Evolutionary conservation across 2,329 filamentous ascomycete genomes (phyloP).

Genomic region (Aspergillus sergii): DNA sequence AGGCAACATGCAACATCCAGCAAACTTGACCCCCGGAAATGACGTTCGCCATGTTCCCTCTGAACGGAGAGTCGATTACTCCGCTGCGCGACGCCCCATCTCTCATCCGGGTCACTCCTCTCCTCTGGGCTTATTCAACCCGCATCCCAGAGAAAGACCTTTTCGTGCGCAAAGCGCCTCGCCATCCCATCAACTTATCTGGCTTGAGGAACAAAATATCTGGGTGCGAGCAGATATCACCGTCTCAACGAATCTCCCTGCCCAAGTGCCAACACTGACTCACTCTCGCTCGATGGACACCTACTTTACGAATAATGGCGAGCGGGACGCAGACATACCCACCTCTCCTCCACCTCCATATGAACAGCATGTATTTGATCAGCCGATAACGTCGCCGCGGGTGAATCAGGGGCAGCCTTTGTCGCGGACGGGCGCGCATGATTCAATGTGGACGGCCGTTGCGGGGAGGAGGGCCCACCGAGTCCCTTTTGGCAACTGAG

Average conservation of each 20-base stretch:
- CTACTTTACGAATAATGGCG: neutral
- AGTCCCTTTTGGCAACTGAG: neutral
- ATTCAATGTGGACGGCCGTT: neutral
- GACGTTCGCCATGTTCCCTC: neutral
- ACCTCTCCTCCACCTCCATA: constrained; percentile 29
- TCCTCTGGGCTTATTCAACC: neutral
- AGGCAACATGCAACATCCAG: neutral
- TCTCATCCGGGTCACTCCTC: constrained; percentile 5
- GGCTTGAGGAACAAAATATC: constrained; percentile 32
- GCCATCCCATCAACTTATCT: constrained; percentile 27
- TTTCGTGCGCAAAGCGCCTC: constrained; percentile 9
- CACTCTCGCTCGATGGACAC: constrained; percentile 10
- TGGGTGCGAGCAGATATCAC: constrained; percentile 27
- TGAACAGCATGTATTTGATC: constrained; percentile 28
- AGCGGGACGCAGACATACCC: neutral
- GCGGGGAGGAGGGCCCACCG: neutral
- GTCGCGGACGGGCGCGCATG: neutral
- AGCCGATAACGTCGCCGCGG: constrained; percentile 8
- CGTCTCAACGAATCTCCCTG: neutral
- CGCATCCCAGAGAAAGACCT: neutral
- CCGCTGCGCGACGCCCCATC: neutral
- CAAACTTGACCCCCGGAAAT: neutral
- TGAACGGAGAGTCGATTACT: neutral
- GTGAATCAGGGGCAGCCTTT: neutral
- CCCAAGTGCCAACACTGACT: neutral